Evolutionary conservation across 208 protist genomes (phyloP), one percentile per base, ranked within the genome.

Genomic region (Trypanosoma theileri): DNA sequence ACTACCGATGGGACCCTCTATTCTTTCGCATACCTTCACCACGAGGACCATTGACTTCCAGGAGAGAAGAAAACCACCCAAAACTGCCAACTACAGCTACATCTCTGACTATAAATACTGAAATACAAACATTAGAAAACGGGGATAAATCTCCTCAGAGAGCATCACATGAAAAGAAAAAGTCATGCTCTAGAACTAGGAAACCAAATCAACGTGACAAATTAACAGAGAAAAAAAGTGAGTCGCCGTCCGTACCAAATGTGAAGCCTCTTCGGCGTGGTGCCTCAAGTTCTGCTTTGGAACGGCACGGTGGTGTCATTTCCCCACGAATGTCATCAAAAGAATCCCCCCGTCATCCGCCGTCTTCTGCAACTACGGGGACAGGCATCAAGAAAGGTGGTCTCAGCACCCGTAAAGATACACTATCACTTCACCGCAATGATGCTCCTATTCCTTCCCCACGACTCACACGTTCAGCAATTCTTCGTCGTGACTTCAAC

Each of bases 1-100:
- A 81, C 53, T 85, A 85, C 35, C 57, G 64, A 51, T 45, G 75
- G n/a, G 56, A 79, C 14, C 71, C 80, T 40, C 59, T 85, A 0
- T 81, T 81, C 51, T 85, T 85, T 58, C 59, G 59, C 8, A 66
- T 72, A 52, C 67, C 67, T 14, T 59, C 67, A 4, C 46, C 57
- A 21, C 57, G 51, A 13, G 40, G 41, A 7, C 57, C 51, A 11
- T 0, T 28, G 6, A 13, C 7, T 9, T 35, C 28, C 28, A 35
- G 4, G 28, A 35, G 28, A 35, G 28, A 35, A 1, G 28, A 35
- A 35, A 35, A 35, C 28, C 1, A 6, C 28, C 4, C 1, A 1
- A 1, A 35, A 35, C 28, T 35, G 28, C 28, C 4, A 35, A 6
- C 6, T 8, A 35, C 28, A 35, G 1, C 1, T 35, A 35, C 28